These are phyloP conservation scores for Pseudevernia furfuracea DNA, from an alignment of 495 filamentous ascomycete genomes.

Conservation along the genomic window DNA sequence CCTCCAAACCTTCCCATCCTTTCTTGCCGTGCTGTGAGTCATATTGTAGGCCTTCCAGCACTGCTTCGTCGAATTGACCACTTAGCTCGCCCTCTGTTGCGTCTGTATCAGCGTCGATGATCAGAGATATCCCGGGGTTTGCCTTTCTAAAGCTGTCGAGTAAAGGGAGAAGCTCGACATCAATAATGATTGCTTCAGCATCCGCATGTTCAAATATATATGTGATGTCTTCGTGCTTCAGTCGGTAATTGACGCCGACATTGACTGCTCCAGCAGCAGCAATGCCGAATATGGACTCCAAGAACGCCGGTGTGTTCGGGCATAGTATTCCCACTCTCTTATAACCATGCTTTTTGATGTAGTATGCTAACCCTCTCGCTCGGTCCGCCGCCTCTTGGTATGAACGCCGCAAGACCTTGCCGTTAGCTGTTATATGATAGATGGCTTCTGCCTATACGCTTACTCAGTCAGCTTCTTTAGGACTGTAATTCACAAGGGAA, in stretches of 20 bases:
- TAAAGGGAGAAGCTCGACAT: slow-evolving; percentile 65
- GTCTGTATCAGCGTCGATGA: slow-evolving; percentile 83
- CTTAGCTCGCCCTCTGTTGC: slow-evolving; percentile 61
- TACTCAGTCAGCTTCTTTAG: neutral
- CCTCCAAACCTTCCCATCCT: slow-evolving; percentile 72
- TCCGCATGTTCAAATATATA: slow-evolving; percentile 86
- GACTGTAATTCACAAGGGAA: neutral
- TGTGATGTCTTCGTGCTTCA: slow-evolving; percentile 78
- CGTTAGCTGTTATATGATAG: slow-evolving; percentile 78
- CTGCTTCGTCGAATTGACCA: slow-evolving; percentile 77
- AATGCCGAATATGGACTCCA: slow-evolving; percentile 85
- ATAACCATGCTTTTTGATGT: slow-evolving; percentile 59
- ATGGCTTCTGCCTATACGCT: slow-evolving; percentile 62
- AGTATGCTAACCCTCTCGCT: slow-evolving; percentile 80
- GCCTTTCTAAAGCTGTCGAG: slow-evolving; percentile 54
- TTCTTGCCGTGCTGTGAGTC: slow-evolving; percentile 53
- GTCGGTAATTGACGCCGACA: slow-evolving; percentile 80
- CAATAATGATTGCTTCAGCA: slow-evolving; percentile 82
- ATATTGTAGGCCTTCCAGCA: slow-evolving; percentile 68
- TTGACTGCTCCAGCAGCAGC: slow-evolving; percentile 75
- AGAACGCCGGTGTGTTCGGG: slow-evolving; percentile 89
- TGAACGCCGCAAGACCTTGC: slow-evolving; percentile 59
- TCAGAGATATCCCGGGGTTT: slow-evolving; percentile 55
- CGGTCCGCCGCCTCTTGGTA: slow-evolving; percentile 80
- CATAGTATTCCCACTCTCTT: slow-evolving; percentile 72